These are phyloP conservation scores for Tetrapyrgos nigripes DNA, from an alignment of 1,284 basidiomycete genomes.

Conservation along the genomic window DNA sequence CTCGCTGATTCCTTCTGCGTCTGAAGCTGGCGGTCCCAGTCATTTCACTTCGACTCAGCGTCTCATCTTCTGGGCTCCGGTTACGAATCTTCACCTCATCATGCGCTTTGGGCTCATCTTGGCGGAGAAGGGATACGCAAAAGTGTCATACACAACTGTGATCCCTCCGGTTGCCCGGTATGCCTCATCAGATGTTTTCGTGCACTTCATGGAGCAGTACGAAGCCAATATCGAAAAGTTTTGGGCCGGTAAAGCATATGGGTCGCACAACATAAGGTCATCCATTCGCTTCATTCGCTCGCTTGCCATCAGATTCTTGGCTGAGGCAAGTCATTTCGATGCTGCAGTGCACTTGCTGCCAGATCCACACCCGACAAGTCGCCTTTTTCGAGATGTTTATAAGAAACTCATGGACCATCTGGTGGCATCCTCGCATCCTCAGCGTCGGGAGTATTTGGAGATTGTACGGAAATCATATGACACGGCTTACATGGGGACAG, in stretches of 20 bases:
- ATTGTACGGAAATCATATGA: not conserved
- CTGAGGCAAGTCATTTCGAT: constrained; percentile 33
- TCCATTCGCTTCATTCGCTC: constrained; percentile 13
- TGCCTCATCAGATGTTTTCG: constrained; percentile 28
- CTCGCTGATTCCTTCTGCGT: constrained; percentile 32
- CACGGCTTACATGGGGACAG: not conserved
- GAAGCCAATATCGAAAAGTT: constrained; percentile 28
- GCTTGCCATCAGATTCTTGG: constrained; percentile 23
- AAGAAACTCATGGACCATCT: not conserved
- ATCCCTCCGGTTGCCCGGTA: constrained; percentile 38
- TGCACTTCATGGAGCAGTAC: constrained; percentile 37
- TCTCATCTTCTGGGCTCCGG: constrained; percentile 29
- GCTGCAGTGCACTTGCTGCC: constrained; percentile 44
- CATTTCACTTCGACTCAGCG: constrained; percentile 24
- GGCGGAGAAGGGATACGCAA: constrained; percentile 40
- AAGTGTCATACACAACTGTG: constrained; percentile 24
- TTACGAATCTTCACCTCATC: constrained; percentile 31
- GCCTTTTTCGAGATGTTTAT: not conserved
- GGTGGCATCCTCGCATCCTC: not conserved
- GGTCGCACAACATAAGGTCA: not conserved
- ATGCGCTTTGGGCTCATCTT: constrained; percentile 35
- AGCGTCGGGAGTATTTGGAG: not conserved
- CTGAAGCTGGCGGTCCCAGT: not conserved
- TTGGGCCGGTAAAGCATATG: not conserved
- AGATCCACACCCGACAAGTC: not conserved